These are phyloP conservation scores for Penicillium egyptiacum DNA, from an alignment of 495 filamentous ascomycete species.

Conservation along the genomic window DNA sequence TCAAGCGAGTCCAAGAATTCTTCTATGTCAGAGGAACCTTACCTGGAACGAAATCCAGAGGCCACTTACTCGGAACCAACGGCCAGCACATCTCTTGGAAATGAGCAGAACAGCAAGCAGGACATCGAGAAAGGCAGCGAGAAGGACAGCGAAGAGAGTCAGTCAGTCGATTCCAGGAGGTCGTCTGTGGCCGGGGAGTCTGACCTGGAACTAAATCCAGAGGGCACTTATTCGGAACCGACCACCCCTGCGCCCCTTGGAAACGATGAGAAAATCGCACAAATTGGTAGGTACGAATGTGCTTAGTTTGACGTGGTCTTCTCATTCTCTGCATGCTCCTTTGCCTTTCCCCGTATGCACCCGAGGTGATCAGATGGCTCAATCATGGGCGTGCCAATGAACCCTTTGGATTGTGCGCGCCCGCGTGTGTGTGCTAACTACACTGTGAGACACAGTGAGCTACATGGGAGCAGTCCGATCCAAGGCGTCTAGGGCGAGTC, in stretches of 20 bases:
- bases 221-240: slow-evolving; percentile 1
- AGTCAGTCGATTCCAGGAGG: not conserved
- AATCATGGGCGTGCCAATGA: not conserved
- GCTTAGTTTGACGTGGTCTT: not conserved
- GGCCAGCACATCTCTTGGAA: not conserved
- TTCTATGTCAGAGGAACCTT: not conserved
- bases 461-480: not conserved
- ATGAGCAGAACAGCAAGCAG: slow-evolving; percentile 1
- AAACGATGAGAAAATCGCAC: slow-evolving; percentile 7
- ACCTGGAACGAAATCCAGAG: not conserved
- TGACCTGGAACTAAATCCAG: not conserved
- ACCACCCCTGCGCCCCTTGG: not conserved
- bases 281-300: slow-evolving; percentile 30
- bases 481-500: not conserved
- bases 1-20: not conserved
- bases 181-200: not conserved
- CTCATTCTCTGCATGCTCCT: not conserved
- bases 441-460: not conserved
- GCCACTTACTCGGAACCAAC: not conserved
- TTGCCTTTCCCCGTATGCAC: not conserved
- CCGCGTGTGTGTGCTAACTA: not conserved
- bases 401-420: not conserved
- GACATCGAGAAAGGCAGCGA: not conserved
- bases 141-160: not conserved
- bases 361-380: too few species aligned